Conservation (phyloP, 2,329 filamentous ascomycete species). For the Paraphaeosphaeria sporulosa region DNA sequence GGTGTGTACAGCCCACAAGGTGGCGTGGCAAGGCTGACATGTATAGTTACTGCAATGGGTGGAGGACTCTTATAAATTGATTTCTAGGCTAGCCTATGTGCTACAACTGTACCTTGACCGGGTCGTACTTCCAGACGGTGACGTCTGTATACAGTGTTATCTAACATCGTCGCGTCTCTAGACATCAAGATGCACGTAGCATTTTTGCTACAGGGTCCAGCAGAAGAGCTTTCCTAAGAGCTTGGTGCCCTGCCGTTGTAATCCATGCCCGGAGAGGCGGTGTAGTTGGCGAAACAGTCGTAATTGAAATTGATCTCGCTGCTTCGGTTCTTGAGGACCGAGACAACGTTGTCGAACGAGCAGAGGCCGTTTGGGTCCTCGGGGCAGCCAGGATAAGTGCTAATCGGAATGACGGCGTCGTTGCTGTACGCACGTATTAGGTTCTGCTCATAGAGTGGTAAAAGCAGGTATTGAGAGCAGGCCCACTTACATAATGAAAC, state of each 20-base stretch:
- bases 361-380: constrained; percentile 34
- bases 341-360: constrained; percentile 37
- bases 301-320: constrained; percentile 38
- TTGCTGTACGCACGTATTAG: constrained; percentile 25
- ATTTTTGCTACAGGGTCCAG: neutral
- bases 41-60: too few species aligned
- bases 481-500: constrained; percentile 38
- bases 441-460: neutral
- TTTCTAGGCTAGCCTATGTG: too few species aligned
- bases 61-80: too few species aligned
- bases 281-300: constrained; percentile 42
- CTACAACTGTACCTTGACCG: too few species aligned
- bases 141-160: neutral
- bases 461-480: neutral
- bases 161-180: neutral
- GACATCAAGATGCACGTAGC: neutral
- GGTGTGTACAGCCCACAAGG: too few species aligned
- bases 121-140: neutral
- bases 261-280: constrained; percentile 28
- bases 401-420: constrained; percentile 38
- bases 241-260: constrained; percentile 40
- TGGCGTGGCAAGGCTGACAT: too few species aligned
- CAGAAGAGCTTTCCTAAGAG: neutral
- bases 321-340: constrained; percentile 36
- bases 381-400: constrained; percentile 32